Evolutionary conservation across 495 filamentous ascomycete genomes (phyloP).

Genomic region (Platismatia glauca): DNA sequence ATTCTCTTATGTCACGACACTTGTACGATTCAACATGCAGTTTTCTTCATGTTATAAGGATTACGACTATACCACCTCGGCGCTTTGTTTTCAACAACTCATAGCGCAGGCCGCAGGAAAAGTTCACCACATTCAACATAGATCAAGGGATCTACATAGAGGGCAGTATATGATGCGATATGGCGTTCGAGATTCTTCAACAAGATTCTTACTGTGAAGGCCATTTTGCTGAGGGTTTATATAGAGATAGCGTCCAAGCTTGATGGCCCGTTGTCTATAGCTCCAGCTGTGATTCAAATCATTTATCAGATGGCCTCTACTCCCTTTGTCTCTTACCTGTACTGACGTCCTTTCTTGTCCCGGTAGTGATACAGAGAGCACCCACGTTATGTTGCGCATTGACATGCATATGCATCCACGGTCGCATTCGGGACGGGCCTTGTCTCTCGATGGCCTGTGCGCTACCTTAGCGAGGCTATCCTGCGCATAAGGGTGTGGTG

Average conservation of each 20-base stretch:
- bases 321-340: neutral
- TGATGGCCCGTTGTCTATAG: neutral
- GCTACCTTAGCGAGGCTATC: conserved; percentile 12
- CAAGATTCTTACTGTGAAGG: neutral
- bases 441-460: conserved; percentile 8
- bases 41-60: conserved; percentile 33
- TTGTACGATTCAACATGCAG: conserved; percentile 15
- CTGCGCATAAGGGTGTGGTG: conserved; percentile 15
- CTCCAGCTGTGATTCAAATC: conserved; percentile 3
- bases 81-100: conserved; percentile 57
- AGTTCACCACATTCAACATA: conserved; percentile 23
- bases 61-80: conserved; percentile 37
- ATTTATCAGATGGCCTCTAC: neutral
- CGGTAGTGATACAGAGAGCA: neutral
- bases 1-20: conserved; percentile 30
- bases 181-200: conserved; percentile 14
- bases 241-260: neutral
- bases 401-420: conserved; percentile 12
- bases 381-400: conserved; percentile 2
- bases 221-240: neutral
- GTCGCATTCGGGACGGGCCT: conserved; percentile 18
- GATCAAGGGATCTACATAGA: conserved; percentile 18
- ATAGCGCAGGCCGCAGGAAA: conserved; percentile 21
- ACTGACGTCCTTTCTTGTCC: neutral
- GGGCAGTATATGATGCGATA: conserved; percentile 1